phyloP scores from a whole-genome alignment of 495 filamentous ascomycete species.

The Astrocystis sublimbata region DNA sequence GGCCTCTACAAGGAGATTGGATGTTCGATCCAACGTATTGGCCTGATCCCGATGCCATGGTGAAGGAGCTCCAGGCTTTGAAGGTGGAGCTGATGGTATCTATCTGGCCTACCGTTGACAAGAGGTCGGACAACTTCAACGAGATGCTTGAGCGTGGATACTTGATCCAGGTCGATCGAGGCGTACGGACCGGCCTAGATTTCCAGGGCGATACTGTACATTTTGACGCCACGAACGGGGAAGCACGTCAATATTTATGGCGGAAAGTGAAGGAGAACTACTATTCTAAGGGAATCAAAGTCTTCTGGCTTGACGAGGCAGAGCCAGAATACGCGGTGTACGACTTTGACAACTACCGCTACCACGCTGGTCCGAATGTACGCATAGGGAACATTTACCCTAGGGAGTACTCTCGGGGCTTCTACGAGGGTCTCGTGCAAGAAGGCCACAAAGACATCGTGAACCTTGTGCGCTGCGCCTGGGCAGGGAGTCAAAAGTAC shows the following conservation, averaged over 20 bases:
- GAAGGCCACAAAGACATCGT: conserved; percentile 44
- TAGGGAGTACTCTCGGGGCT: conserved; percentile 53
- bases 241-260: conserved; percentile 55
- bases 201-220: conserved; percentile 55
- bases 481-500: conserved; percentile 61
- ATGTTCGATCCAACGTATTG: conserved; percentile 58
- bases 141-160: conserved; percentile 57
- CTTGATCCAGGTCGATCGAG: conserved; percentile 56
- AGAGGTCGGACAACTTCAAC: conserved; percentile 49
- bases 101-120: conserved; percentile 61
- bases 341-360: conserved; percentile 61
- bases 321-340: conserved; percentile 57
- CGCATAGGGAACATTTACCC: conserved; percentile 59
- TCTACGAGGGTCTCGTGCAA: conserved; percentile 56
- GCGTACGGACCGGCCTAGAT: conserved; percentile 53
- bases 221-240: conserved; percentile 59
- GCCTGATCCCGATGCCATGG: conserved; percentile 58
- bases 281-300: conserved; percentile 55
- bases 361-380: conserved; percentile 53
- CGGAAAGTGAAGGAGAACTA: conserved; percentile 55
- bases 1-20: conserved; percentile 61
- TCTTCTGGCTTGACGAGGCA: conserved; percentile 64
- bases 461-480: conserved; percentile 59
- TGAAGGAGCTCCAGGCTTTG: conserved; percentile 53
- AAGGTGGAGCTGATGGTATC: conserved; percentile 61